These are phyloP conservation scores for Fusarium camptoceras DNA, from an alignment of 2,329 filamentous ascomycete genomes.

Conservation along the genomic window DNA sequence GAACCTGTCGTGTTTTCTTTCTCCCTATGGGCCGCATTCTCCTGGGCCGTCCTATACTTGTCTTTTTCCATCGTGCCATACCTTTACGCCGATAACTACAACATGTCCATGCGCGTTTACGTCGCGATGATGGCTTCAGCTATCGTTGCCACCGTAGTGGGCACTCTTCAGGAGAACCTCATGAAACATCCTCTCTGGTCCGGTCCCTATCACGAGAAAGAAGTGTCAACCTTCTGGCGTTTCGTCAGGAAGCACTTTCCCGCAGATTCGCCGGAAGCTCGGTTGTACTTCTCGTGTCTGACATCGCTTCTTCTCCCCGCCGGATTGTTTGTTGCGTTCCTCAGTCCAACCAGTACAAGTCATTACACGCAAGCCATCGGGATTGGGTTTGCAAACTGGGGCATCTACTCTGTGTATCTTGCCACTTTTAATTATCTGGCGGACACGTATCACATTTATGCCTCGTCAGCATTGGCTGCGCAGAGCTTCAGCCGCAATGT, in stretches of 20 bases:
- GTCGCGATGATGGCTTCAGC: slow-evolving; percentile 76
- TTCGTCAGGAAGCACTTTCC: slow-evolving; percentile 61
- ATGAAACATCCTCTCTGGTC: slow-evolving; percentile 60
- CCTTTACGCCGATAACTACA: slow-evolving; percentile 76
- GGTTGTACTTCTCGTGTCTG: slow-evolving; percentile 86
- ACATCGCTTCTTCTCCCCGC: slow-evolving; percentile 80
- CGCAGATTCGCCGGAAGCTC: slow-evolving; percentile 74
- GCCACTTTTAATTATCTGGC: slow-evolving; percentile 94
- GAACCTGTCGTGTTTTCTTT: slow-evolving; percentile 88
- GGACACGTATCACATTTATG: slow-evolving; percentile 87
- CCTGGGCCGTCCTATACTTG: slow-evolving; percentile 89
- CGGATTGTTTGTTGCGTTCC: slow-evolving; percentile 71
- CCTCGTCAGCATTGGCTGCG: slow-evolving; percentile 85
- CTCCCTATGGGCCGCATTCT: slow-evolving; percentile 88
- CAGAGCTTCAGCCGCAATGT: slow-evolving; percentile 90
- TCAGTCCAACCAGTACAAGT: slow-evolving; percentile 43
- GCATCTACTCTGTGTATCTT: slow-evolving; percentile 88
- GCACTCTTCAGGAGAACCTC: slow-evolving; percentile 78
- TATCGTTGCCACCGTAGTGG: slow-evolving; percentile 73
- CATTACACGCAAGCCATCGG: slow-evolving; percentile 61
- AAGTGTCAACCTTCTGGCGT: slow-evolving; percentile 55
- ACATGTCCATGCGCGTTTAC: slow-evolving; percentile 77
- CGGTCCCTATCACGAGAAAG: slow-evolving; percentile 32
- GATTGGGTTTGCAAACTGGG: slow-evolving; percentile 80
- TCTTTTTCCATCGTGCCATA: slow-evolving; percentile 85